A percentile compares a stretch with the other conserved stretches of the same genome.
Conservation (phyloP, 1,284 basidiomycete genomes). For the Anthracocystis panici-leucophaei region DNA sequence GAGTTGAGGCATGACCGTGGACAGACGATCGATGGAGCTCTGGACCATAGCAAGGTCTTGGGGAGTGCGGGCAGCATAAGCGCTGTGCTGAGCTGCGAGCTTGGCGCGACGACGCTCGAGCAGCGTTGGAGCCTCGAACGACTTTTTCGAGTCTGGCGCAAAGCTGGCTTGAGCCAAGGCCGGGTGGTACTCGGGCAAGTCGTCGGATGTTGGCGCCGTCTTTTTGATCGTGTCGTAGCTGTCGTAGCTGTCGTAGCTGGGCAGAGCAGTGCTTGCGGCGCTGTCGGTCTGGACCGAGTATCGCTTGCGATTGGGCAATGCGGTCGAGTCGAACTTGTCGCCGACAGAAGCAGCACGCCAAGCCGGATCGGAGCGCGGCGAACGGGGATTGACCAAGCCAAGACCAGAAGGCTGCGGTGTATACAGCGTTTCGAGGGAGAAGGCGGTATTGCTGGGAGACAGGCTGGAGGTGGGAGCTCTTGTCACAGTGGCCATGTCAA, state of each 20-base stretch:
- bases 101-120: conserved; percentile 50
- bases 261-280: conserved; percentile 34
- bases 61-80: conserved; percentile 48
- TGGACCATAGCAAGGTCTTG: conserved; percentile 55
- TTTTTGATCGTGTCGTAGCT: conserved; percentile 7
- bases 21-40: conserved; percentile 54
- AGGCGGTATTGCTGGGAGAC: background rate
- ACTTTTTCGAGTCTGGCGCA: conserved; percentile 21
- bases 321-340: conserved; percentile 33
- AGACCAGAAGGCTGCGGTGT: conserved; percentile 9
- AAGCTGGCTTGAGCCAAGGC: background rate
- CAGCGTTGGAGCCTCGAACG: conserved; percentile 25
- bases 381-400: conserved; percentile 10
- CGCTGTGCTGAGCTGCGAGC: conserved; percentile 47
- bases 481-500: conserved; percentile 38
- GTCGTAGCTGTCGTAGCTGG: conserved; percentile 27
- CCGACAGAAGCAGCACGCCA: conserved; percentile 37
- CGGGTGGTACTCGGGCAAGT: conserved; percentile 27
- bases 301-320: conserved; percentile 33
- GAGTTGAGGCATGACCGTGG: conserved; percentile 53
- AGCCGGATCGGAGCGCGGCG: conserved; percentile 40
- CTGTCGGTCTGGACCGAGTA: conserved; percentile 42
- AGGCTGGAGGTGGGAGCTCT: conserved; percentile 10
- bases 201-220: conserved; percentile 1
- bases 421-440: conserved; percentile 33